Percentiles rank a stretch among this genome's conserved stretches.
These are phyloP conservation scores for Trichosporon sp. DNA, from an alignment of 1,284 basidiomycete genomes.

Conservation along the genomic window DNA sequence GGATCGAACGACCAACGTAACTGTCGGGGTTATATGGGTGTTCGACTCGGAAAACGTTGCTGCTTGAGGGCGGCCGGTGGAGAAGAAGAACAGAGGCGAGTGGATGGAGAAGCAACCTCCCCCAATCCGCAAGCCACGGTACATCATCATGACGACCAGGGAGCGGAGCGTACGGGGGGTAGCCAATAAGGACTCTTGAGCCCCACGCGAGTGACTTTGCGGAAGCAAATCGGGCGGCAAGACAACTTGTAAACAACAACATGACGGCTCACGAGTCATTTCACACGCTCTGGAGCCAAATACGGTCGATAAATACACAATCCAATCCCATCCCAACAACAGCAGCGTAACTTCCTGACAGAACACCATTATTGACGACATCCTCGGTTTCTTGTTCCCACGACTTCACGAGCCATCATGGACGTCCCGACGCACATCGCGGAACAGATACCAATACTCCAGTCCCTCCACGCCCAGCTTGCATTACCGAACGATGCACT, in stretches of 20 bases:
- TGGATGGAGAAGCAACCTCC: slow-evolving; percentile 1
- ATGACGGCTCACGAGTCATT: neutral
- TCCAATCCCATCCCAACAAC: slow-evolving; percentile 21
- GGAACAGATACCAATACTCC: slow-evolving; percentile 50
- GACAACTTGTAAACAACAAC: slow-evolving; percentile 24
- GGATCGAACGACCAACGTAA: neutral
- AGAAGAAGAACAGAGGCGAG: slow-evolving; percentile 9
- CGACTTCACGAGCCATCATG: slow-evolving; percentile 32
- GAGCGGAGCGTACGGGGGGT: neutral
- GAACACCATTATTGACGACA: slow-evolving; percentile 10
- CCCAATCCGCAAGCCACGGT: slow-evolving; percentile 13
- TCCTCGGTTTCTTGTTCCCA: slow-evolving; percentile 5
- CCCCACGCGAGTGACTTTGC: slow-evolving; percentile 32
- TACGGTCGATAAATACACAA: neutral
- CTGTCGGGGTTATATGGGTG: neutral
- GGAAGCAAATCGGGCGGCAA: slow-evolving; percentile 2
- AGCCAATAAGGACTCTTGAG: neutral
- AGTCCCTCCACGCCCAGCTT: slow-evolving; percentile 47
- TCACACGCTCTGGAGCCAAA: slow-evolving; percentile 17
- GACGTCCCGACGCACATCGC: slow-evolving; percentile 46
- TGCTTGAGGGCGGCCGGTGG: neutral
- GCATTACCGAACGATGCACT: slow-evolving; percentile 44
- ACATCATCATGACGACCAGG: slow-evolving; percentile 7
- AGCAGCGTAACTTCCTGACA: neutral
- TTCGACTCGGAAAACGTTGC: neutral